phyloP scores from a whole-genome alignment of 148 eudicot genomes.

The Agrostemma githago region DNA sequence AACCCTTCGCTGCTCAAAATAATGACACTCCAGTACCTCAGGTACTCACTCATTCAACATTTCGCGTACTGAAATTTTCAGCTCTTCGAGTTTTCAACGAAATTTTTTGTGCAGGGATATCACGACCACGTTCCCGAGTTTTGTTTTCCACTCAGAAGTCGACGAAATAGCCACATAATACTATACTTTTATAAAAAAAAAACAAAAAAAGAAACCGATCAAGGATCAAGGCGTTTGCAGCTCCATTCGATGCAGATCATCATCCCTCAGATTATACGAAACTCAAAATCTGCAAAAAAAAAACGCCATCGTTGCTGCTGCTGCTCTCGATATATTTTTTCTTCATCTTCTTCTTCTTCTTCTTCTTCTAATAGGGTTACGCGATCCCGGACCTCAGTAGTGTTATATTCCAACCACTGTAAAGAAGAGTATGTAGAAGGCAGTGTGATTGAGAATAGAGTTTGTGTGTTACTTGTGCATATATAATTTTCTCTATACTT shows the following conservation, averaged over 20 bases:
- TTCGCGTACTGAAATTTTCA: neutral
- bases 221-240: neutral
- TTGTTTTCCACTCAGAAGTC: conserved; percentile 69
- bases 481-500: neutral
- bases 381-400: neutral
- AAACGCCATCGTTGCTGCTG: neutral
- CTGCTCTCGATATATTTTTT: neutral
- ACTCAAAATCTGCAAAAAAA: conserved; percentile 22
- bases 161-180: conserved; percentile 57
- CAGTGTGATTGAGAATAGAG: conserved; percentile 18
- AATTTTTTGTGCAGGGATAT: conserved; percentile 52
- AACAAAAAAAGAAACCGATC: neutral
- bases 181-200: neutral
- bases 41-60: conserved; percentile 33
- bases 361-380: neutral
- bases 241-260: neutral
- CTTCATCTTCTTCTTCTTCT: no score
- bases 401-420: conserved; percentile 23
- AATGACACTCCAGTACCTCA: conserved; percentile 90
- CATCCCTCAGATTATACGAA: neutral
- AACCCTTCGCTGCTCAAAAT: conserved; percentile 80
- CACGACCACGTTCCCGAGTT: conserved; percentile 75
- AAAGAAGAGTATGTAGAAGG: conserved; percentile 20
- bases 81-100: neutral
- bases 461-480: conserved; percentile 13